phyloP scores from a whole-genome alignment of 1,139 yeast genomes.

The Candida glucosophila region DNA sequence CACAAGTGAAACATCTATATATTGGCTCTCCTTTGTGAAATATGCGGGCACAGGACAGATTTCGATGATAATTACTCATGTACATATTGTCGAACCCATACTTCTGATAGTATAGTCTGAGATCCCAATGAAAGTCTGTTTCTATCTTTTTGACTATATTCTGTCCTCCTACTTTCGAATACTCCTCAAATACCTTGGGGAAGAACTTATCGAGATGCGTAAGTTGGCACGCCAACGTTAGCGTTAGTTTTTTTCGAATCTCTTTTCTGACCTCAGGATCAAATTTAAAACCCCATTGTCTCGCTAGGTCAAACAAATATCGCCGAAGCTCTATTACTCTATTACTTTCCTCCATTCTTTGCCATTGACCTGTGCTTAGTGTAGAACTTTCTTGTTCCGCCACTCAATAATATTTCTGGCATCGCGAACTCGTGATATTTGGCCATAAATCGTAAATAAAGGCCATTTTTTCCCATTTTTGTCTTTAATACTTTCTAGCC shows the following conservation, averaged over 20 bases:
- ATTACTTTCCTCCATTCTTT: conserved; percentile 2
- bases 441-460: not conserved
- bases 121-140: conserved; percentile 28
- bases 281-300: conserved; percentile 26
- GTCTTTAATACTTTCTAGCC: not conserved
- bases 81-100: conserved; percentile 13
- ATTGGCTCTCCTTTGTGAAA: conserved; percentile 83
- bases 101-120: conserved; percentile 22
- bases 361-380: not conserved
- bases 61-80: conserved; percentile 42
- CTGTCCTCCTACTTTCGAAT: too few relatives aligned
- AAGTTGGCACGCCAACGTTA: conserved; percentile 45
- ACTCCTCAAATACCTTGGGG: conserved; percentile 31
- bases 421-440: conserved; percentile 1
- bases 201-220: conserved; percentile 41
- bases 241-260: conserved; percentile 42
- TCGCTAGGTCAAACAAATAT: conserved; percentile 27
- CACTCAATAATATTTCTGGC: too few relatives aligned
- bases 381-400: conserved; percentile 1
- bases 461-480: not conserved
- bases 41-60: conserved; percentile 69
- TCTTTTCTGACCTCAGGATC: conserved; percentile 24
- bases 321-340: conserved; percentile 14
- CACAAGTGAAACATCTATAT: conserved; percentile 77
- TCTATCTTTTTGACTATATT: conserved; percentile 18